Evolutionary conservation across 495 filamentous ascomycete species (phyloP).

Genomic region (Tuber indicum): DNA sequence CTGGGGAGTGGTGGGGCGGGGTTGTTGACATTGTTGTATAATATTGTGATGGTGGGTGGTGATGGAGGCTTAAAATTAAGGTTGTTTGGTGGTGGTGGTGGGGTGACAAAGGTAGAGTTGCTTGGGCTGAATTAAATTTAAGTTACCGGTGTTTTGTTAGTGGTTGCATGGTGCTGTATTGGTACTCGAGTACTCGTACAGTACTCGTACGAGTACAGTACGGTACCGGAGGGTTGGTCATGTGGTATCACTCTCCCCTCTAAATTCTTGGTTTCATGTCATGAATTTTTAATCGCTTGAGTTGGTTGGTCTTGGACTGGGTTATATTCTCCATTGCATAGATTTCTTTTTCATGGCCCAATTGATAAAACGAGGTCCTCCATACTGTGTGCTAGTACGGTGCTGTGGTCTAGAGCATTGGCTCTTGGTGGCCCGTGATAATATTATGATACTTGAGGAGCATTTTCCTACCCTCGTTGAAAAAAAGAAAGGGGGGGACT

Average conservation of each 20-base stretch:
- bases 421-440: neutral
- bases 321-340: neutral
- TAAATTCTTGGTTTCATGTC: neutral
- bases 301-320: neutral
- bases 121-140: neutral
- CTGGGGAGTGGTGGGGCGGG: constrained; percentile 19
- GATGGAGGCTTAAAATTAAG: neutral
- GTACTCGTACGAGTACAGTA: no score
- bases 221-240: neutral
- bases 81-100: neutral
- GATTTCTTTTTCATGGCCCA: neutral
- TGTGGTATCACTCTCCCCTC: neutral
- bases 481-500: neutral
- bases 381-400: neutral
- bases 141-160: no score
- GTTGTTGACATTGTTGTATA: constrained; percentile 16
- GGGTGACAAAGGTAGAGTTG: no score
- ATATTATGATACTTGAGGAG: neutral
- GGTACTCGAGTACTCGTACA: no score
- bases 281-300: neutral
- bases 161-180: no score
- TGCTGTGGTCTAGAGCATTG: neutral
- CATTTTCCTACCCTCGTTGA: neutral
- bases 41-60: neutral
- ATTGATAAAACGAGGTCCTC: neutral